phyloP scores from a whole-genome alignment of 78 protist genomes.

The Planoprotostelium fungivorum region DNA sequence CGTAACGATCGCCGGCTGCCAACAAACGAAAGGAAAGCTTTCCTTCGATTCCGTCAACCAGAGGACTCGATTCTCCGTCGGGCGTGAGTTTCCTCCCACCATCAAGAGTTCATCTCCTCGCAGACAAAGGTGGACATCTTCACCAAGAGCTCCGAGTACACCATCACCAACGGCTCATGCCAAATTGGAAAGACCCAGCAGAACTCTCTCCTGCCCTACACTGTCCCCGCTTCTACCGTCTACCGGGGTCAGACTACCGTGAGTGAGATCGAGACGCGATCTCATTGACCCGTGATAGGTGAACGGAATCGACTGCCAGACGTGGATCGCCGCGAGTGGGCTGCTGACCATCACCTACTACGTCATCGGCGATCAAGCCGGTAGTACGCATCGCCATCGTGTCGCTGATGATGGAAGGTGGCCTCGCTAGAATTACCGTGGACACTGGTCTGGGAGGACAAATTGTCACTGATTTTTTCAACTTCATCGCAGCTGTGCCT shows the following conservation, averaged over 20 bases:
- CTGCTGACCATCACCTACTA: not conserved
- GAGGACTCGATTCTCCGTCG: not conserved
- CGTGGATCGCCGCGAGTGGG: not conserved
- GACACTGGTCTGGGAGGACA: not conserved
- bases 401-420: not conserved
- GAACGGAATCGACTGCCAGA: not conserved
- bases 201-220: not conserved
- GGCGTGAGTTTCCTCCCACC: not conserved
- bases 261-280: not conserved
- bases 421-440: not conserved
- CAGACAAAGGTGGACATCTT: not conserved
- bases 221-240: not conserved
- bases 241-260: not conserved
- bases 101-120: not conserved
- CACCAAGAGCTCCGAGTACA: not conserved
- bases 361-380: not conserved
- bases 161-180: not conserved
- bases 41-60: not conserved
- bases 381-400: no score
- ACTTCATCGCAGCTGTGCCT: not conserved
- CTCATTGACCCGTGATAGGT: not conserved
- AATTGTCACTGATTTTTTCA: not conserved
- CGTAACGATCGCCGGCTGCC: not conserved
- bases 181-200: not conserved
- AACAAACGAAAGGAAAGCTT: not conserved